These are phyloP conservation scores for Microbotryum silenes-acaulis DNA, from an alignment of 1,284 basidiomycete species.

Conservation along the genomic window DNA sequence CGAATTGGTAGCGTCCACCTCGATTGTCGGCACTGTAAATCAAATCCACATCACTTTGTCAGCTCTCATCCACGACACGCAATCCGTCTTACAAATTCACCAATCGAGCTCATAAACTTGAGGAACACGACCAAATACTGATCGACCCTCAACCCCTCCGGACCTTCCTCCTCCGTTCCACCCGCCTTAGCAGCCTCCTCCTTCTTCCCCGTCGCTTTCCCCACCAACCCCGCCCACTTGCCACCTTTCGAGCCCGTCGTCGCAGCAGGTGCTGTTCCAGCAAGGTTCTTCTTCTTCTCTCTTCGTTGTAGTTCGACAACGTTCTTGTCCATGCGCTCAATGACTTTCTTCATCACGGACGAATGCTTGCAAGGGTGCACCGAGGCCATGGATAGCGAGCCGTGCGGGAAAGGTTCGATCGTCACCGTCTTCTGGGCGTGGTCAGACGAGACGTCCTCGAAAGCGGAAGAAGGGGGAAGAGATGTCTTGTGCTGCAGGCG, in stretches of 20 bases:
- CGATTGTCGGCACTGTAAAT: conserved; percentile 66
- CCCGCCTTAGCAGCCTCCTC: background rate
- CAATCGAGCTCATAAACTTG: conserved; percentile 91
- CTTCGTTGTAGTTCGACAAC: conserved; percentile 46
- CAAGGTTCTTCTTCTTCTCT: conserved; percentile 34
- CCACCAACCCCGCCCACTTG: conserved; percentile 18
- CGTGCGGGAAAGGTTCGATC: conserved; percentile 93
- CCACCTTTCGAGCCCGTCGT: background rate
- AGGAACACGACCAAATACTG: conserved; percentile 60
- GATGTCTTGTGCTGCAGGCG: conserved; percentile 65
- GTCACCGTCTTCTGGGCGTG: conserved; percentile 99
- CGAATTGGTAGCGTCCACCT: conserved; percentile 44
- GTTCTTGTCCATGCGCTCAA: conserved; percentile 84
- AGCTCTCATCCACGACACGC: background rate
- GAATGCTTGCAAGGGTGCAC: conserved; percentile 99
- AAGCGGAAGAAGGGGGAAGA: conserved; percentile 79
- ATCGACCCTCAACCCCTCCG: conserved; percentile 88
- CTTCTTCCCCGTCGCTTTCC: conserved; percentile 27
- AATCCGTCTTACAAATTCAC: conserved; percentile 35
- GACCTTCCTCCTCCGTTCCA: conserved; percentile 55
- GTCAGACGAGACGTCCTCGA: conserved; percentile 94
- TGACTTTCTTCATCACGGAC: conserved; percentile 99
- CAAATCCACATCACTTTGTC: background rate
- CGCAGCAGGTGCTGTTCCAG: background rate
- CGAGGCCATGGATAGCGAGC: conserved; percentile 63